Percentiles rank a stretch among this genome's conserved stretches.
phyloP scores from a whole-genome alignment of 1,284 basidiomycete species.

The Sporisorium reilianum region DNA sequence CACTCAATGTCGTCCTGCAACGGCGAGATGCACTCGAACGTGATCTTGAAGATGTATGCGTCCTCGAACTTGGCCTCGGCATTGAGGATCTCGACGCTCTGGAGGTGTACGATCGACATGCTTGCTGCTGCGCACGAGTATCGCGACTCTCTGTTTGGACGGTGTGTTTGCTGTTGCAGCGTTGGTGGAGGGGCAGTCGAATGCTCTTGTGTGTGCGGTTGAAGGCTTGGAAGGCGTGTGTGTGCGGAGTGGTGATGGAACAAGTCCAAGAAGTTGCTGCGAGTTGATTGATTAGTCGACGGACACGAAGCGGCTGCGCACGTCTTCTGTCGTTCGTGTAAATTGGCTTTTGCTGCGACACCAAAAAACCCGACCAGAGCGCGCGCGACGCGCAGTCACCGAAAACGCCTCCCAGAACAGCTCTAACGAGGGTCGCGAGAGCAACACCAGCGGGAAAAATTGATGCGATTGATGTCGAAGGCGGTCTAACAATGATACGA shows the following conservation, averaged over 20 bases:
- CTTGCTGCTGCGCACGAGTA: background rate
- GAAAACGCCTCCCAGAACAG: background rate
- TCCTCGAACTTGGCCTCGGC: constrained; percentile 72
- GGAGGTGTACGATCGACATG: constrained; percentile 68
- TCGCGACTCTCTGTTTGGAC: background rate
- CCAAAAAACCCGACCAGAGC: background rate
- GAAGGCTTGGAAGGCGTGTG: no score
- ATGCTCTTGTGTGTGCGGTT: background rate
- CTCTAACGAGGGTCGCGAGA: constrained; percentile 10
- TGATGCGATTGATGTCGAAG: background rate
- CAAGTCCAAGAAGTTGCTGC: background rate
- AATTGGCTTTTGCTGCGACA: background rate
- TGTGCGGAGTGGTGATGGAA: background rate
- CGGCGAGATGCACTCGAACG: constrained; percentile 95
- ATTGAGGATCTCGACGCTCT: constrained; percentile 66
- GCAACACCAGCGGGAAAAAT: constrained; percentile 5
- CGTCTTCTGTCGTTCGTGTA: background rate
- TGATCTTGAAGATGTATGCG: constrained; percentile 92
- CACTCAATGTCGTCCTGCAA: constrained; percentile 96
- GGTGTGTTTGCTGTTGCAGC: no score
- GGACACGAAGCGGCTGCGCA: background rate
- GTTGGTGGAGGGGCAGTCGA: background rate
- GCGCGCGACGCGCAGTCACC: constrained; percentile 11
- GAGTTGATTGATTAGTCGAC: background rate
- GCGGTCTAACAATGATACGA: constrained; percentile 7